A percentile compares a stretch with the other conserved stretches of the same genome.
Conservation (phyloP, 169 alveolate species). For the Theileria parva region DNA sequence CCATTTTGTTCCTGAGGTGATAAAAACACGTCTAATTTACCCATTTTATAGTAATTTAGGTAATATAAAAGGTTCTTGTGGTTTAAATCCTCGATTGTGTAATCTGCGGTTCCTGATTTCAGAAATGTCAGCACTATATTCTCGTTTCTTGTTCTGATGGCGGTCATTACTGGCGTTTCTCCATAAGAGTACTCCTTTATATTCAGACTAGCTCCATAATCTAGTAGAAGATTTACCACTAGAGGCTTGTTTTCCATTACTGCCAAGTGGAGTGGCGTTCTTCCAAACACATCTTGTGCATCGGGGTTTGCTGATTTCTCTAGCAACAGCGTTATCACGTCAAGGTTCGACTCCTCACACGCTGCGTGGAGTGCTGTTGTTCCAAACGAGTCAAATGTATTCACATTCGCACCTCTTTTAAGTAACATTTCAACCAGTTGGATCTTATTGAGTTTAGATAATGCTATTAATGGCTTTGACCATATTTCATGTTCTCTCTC, state of each 20-base stretch:
- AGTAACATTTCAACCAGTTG: constrained; percentile 63
- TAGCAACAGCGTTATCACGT: constrained; percentile 65
- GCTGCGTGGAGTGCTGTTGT: constrained; percentile 80
- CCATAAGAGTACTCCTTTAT: constrained; percentile 74
- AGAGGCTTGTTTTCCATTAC: constrained; percentile 68
- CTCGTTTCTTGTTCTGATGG: constrained; percentile 82
- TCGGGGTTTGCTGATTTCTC: constrained; percentile 68
- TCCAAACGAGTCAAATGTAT: constrained; percentile 50
- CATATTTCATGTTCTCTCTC: constrained; percentile 80
- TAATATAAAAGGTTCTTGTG: constrained; percentile 26
- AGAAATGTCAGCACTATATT: constrained; percentile 71
- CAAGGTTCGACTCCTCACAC: constrained; percentile 80
- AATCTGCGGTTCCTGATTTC: constrained; percentile 45
- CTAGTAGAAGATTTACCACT: constrained; percentile 53
- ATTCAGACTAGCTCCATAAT: constrained; percentile 59
- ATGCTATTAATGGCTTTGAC: constrained; percentile 84
- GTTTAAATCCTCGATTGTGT: constrained; percentile 62
- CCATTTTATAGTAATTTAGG: not conserved
- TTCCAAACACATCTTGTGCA: constrained; percentile 64
- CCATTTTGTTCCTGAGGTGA: not conserved
- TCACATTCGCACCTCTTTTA: constrained; percentile 44
- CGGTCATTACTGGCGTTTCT: constrained; percentile 84
- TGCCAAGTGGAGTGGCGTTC: constrained; percentile 76
- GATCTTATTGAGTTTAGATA: constrained; percentile 65
- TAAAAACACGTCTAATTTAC: not conserved